Base-by-base conservation (phyloP, 2,329 filamentous ascomycete genomes). In the Fonsecaea erecta region DNA sequence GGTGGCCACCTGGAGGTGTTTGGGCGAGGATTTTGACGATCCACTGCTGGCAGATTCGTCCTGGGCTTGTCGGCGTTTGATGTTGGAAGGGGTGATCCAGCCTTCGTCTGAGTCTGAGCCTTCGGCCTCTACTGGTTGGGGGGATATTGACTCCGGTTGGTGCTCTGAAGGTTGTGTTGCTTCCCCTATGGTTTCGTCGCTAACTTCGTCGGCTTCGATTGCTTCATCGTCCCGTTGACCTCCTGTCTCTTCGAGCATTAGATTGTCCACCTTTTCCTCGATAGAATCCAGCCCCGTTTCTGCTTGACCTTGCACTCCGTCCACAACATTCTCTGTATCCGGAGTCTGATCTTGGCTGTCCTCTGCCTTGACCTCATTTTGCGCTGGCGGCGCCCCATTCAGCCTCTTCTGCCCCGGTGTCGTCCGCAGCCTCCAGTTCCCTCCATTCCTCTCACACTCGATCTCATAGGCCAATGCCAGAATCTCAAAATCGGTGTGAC, bases 51-150 rank as follows among this genome's bases (percentile, higher is more conserved):
- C 78, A 28, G 77, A 76, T 21, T 82, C 79, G 71, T 94, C 88
- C 75, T 88, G 85, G 65, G 86, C 86, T 80, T 95, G 90, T 75
- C 92, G 89, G 75, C 92, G 90, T 75, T 92, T 91, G 70, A 99
- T 85, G 79, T 98, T 99, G 46, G 89, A 89, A 0, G 94, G 93
- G 0, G 95, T 98, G 76, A 98, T 97, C 94, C 94, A 98, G 72
- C 89, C 91, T 70, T 90, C 92, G 37, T 84, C 84, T 4, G 82
- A 83, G 46, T 71, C 68, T 2, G 68, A 68, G 64, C 71, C 68
- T 37, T 75, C 72, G 8, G 74, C 69, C 28, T 76, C 71, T 14
- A 68, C 71, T 30, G 79, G 32, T 21, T 71, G 64, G 21, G 61
- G 28, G 56, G 67, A n/a, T 30, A 60, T 24, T 62, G 64, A 8